Evolutionary conservation across 106 monocot species (phyloP).

Genomic region (Amphibolis antarctica): DNA sequence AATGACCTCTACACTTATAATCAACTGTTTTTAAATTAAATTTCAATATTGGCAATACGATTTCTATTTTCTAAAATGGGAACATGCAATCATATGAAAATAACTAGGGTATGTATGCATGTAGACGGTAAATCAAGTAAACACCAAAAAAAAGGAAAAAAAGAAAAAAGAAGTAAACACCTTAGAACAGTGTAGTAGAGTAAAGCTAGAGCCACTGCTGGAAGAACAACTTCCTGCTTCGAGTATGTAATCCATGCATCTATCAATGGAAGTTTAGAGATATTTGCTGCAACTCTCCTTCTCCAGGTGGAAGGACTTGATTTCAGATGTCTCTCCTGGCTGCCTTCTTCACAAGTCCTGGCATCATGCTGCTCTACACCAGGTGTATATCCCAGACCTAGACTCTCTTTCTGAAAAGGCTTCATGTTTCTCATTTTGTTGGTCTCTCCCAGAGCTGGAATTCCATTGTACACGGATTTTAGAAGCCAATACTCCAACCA

Average conservation of each 20-base stretch:
- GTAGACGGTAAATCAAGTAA: too few species aligned
- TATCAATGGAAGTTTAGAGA: constrained; percentile 35
- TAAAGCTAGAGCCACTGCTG: constrained; percentile 67
- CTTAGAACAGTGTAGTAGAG: constrained; percentile 87
- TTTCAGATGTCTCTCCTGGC: constrained; percentile 4
- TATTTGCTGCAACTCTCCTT: constrained; percentile 13
- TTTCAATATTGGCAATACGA: too few species aligned
- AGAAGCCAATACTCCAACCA: constrained; percentile 83
- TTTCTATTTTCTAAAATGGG: too few species aligned
- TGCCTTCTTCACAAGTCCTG: constrained; percentile 8
- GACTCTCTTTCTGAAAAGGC: constrained; percentile 4
- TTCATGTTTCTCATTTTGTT: constrained; percentile 24
- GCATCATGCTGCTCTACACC: neutral
- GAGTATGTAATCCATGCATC: constrained; percentile 72
- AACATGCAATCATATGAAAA: too few species aligned
- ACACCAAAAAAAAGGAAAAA: too few species aligned
- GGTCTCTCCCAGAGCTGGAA: constrained; percentile 47
- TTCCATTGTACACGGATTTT: constrained; percentile 66
- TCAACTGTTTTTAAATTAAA: too few species aligned
- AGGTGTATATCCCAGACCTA: neutral
- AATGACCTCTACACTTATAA: too few species aligned
- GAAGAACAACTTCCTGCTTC: constrained; percentile 77
- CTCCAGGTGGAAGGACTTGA: constrained; percentile 21
- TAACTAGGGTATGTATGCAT: too few species aligned
- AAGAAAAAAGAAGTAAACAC: too few species aligned